Evolutionary conservation across 2,329 filamentous ascomycete genomes (phyloP).

Genomic region (Stemphylium lycopersici): DNA sequence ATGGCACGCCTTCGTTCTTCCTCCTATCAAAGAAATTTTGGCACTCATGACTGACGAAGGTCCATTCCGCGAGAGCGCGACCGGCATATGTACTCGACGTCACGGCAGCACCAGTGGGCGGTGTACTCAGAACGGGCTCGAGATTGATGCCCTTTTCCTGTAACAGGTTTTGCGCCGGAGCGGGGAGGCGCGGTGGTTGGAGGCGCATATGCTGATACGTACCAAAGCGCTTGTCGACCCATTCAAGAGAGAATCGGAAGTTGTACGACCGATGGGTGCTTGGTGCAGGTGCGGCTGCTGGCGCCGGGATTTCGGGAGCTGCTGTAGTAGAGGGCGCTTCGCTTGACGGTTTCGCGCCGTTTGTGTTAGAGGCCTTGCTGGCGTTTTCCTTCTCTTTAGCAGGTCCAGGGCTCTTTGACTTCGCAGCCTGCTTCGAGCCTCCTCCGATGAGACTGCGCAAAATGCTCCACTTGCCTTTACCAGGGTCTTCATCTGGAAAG

Average conservation of each 20-base stretch:
- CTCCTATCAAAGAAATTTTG: conserved; percentile 81
- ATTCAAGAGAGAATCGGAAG: conserved; percentile 78
- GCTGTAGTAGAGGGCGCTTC: conserved; percentile 9
- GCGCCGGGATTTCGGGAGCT: conserved; percentile 12
- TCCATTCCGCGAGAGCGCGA: conserved; percentile 79
- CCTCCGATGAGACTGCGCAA: conserved; percentile 67
- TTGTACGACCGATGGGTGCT: conserved; percentile 64
- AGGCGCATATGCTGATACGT: conserved; percentile 68
- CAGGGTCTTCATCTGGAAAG: conserved; percentile 49
- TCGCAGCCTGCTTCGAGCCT: conserved; percentile 51
- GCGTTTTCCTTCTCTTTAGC: conserved; percentile 35
- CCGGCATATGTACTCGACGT: conserved; percentile 67
- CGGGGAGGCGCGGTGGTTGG: conserved; percentile 70
- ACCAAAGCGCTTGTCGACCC: conserved; percentile 63
- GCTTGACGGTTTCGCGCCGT: conserved; percentile 8
- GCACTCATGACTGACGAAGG: conserved; percentile 74
- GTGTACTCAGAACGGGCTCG: conserved; percentile 28
- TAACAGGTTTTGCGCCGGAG: conserved; percentile 71
- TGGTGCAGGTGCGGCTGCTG: conserved; percentile 55
- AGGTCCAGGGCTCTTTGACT: conserved; percentile 46
- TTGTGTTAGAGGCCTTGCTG: conserved; percentile 13
- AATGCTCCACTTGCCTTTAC: conserved; percentile 66
- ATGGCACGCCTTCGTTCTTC: conserved; percentile 72
- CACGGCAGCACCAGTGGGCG: conserved; percentile 47
- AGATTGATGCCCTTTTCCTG: conserved; percentile 48